Evolutionary conservation across 2,329 filamentous ascomycete species (phyloP).

Genomic region (Talaromyces sp.): DNA sequence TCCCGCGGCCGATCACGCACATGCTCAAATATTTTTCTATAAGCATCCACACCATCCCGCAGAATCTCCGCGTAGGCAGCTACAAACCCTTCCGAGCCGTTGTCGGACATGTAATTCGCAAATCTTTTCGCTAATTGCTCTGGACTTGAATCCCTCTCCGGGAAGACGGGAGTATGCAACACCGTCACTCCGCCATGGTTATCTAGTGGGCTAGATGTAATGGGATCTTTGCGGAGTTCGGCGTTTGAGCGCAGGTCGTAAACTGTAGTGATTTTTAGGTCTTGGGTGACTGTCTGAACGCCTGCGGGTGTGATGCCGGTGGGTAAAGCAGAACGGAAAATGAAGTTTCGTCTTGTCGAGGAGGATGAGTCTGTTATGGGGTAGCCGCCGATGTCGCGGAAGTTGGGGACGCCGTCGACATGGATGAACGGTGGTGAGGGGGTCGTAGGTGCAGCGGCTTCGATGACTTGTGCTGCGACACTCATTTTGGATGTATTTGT

Average conservation of each 20-base stretch:
- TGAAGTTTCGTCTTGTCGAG: slow-evolving; percentile 33
- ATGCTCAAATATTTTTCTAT: slow-evolving; percentile 56
- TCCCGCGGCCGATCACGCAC: slow-evolving; percentile 43
- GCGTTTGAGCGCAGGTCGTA: slow-evolving; percentile 63
- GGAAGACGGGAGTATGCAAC: slow-evolving; percentile 60
- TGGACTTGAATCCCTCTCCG: slow-evolving; percentile 58
- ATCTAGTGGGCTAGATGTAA: slow-evolving; percentile 20
- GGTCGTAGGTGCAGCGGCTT: not conserved
- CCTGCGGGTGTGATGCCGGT: slow-evolving; percentile 53
- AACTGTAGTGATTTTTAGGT: slow-evolving; percentile 57
- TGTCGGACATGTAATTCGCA: slow-evolving; percentile 53
- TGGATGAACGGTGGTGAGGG: slow-evolving; percentile 10
- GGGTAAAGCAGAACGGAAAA: slow-evolving; percentile 68
- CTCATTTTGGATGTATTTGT: not conserved
- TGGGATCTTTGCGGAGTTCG: slow-evolving; percentile 39
- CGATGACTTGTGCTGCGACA: not conserved
- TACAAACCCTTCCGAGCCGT: slow-evolving; percentile 59
- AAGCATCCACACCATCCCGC: slow-evolving; percentile 57
- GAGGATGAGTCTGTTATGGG: slow-evolving; percentile 30
- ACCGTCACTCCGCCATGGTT: slow-evolving; percentile 47
- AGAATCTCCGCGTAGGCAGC: slow-evolving; percentile 64
- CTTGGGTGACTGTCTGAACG: slow-evolving; percentile 44
- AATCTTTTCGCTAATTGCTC: slow-evolving; percentile 59
- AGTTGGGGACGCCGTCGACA: slow-evolving; percentile 59
- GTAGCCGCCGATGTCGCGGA: slow-evolving; percentile 63